Conservation (phyloP, 805 yeast species). For the Hagleromyces aurorensis region DNA sequence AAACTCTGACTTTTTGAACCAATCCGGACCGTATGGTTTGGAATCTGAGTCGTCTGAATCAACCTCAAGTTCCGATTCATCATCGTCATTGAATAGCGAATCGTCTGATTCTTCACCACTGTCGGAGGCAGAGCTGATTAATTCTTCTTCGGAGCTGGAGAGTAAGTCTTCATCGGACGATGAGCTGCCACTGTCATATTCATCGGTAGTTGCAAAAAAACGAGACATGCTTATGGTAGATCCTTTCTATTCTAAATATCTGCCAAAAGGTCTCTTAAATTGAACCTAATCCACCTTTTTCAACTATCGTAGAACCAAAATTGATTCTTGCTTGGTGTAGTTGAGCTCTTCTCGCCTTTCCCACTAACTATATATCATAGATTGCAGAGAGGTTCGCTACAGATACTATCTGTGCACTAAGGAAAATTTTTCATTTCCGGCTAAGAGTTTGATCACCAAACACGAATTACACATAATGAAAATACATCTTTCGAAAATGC, state of each 20-base stretch:
- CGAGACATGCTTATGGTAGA: too few species aligned
- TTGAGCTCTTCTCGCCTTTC: too few species aligned
- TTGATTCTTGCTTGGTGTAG: too few species aligned
- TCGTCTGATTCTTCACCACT: slow-evolving; percentile 31
- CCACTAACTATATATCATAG: too few species aligned
- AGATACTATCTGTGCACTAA: background rate
- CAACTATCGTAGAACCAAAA: too few species aligned
- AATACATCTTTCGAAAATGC: too few species aligned
- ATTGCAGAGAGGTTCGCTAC: background rate
- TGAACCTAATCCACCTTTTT: too few species aligned
- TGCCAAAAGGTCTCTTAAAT: slow-evolving; percentile 1
- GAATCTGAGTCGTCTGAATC: slow-evolving; percentile 38
- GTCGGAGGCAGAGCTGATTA: slow-evolving; percentile 21
- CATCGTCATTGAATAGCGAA: slow-evolving; percentile 31
- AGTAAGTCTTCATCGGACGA: slow-evolving; percentile 39
- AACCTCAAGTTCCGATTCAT: slow-evolving; percentile 33
- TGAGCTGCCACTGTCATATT: slow-evolving; percentile 37
- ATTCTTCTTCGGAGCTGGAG: slow-evolving; percentile 36
- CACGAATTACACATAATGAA: too few species aligned
- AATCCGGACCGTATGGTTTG: slow-evolving; percentile 37
- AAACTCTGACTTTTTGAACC: slow-evolving; percentile 36
- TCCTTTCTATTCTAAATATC: slow-evolving; percentile 4
- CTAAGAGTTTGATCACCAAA: too few species aligned
- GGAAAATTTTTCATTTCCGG: too few species aligned
- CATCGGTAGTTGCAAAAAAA: slow-evolving; percentile 63